Conservation (phyloP, 2,329 filamentous ascomycete genomes). For the Alternaria sp. region DNA sequence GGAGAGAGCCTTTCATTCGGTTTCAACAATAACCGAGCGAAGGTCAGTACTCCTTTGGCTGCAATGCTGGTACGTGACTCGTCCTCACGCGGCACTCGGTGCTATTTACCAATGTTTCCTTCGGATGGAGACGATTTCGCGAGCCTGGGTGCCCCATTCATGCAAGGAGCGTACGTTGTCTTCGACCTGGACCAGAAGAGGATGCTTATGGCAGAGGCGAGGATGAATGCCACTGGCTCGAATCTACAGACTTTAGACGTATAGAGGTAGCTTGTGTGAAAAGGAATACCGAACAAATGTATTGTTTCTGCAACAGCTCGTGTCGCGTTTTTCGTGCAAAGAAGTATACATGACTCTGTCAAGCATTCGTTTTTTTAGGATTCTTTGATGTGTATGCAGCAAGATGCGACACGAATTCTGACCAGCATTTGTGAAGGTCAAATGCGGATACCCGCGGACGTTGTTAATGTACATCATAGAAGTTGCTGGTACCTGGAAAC, state of each 20-base stretch:
- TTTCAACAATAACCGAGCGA: not conserved
- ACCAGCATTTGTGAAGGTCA: not conserved
- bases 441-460: not conserved
- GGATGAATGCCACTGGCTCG: not conserved
- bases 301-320: not conserved
- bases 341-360: not conserved
- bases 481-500: not conserved
- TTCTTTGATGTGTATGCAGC: not conserved
- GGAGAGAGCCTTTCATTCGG: not conserved
- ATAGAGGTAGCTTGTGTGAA: not conserved
- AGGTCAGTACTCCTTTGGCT: not conserved
- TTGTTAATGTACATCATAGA: not conserved
- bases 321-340: not conserved
- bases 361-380: not conserved
- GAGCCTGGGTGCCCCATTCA: not conserved
- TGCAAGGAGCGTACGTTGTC: not conserved
- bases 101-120: not conserved
- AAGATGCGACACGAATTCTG: not conserved
- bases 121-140: not conserved
- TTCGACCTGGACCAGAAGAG: not conserved
- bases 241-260: not conserved
- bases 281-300: not conserved
- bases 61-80: not conserved
- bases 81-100: not conserved
- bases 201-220: not conserved